phyloP scores from a whole-genome alignment of 192 early-diverging fungal species.

The Neocallimastix lanati region DNA sequence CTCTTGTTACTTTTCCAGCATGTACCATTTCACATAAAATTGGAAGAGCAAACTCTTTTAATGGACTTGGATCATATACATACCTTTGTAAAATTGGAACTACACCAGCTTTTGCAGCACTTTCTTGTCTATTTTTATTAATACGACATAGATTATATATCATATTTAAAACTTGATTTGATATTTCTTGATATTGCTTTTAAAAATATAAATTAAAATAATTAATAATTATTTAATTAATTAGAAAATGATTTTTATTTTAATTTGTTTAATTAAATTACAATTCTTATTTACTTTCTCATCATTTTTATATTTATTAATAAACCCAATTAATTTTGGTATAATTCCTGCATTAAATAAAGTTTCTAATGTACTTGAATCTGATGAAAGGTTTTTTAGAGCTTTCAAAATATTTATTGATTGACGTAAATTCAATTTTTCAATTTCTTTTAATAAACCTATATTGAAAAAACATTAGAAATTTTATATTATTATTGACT shows the following conservation, averaged over 20 bases:
- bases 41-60: slow-evolving; percentile 42
- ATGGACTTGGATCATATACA: slow-evolving; percentile 16
- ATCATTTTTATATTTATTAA: slow-evolving; percentile 7
- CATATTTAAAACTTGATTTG: slow-evolving; percentile 34
- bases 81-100: slow-evolving; percentile 32
- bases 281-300: background rate
- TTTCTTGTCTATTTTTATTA: slow-evolving; percentile 29
- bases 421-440: slow-evolving; percentile 11
- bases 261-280: too few species aligned
- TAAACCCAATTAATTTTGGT: slow-evolving; percentile 18
- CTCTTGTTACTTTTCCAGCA: slow-evolving; percentile 19
- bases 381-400: slow-evolving; percentile 42
- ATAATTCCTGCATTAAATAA: slow-evolving; percentile 25
- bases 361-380: slow-evolving; percentile 25
- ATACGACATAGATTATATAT: slow-evolving; percentile 42
- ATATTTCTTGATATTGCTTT: slow-evolving; percentile 16
- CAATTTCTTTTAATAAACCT: slow-evolving; percentile 21
- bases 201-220: background rate
- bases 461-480: too few species aligned
- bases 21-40: slow-evolving; percentile 41
- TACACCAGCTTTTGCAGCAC: slow-evolving; percentile 28
- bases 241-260: too few species aligned
- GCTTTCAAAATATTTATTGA: slow-evolving; percentile 30
- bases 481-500: too few species aligned
- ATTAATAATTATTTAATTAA: background rate